Percentiles rank a stretch among this genome's conserved stretches.
phyloP scores from a whole-genome alignment of 2,329 filamentous ascomycete genomes.

The Scedosporium minutisporum region DNA sequence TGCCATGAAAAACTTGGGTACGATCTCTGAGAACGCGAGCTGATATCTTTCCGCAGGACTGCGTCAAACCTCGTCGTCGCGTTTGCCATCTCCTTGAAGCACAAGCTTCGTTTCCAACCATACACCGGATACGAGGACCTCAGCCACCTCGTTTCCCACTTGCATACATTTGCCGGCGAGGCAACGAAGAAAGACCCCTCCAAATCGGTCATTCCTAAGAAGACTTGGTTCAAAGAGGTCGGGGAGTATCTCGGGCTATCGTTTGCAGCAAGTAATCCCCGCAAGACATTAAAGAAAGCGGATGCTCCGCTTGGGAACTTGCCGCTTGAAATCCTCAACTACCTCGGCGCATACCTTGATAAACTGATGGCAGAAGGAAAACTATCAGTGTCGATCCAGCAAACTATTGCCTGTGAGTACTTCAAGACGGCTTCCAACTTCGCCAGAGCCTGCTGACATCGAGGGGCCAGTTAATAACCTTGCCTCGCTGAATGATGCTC shows the following conservation, averaged over 20 bases:
- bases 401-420: constrained; percentile 39
- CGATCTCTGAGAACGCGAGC: constrained; percentile 9
- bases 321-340: constrained; percentile 70
- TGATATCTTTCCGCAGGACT: constrained; percentile 27
- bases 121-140: constrained; percentile 69
- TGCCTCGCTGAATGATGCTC: constrained; percentile 57
- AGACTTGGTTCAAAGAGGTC: constrained; percentile 49
- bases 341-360: constrained; percentile 59
- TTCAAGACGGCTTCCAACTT: constrained; percentile 1
- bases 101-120: constrained; percentile 74
- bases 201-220: constrained; percentile 24
- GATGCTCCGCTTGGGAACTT: constrained; percentile 68
- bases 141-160: constrained; percentile 57
- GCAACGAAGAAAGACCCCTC: constrained; percentile 31
- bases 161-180: constrained; percentile 62
- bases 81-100: constrained; percentile 67
- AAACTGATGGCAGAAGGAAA: constrained; percentile 45
- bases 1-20: neutral
- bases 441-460: neutral
- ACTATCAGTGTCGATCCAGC: constrained; percentile 46
- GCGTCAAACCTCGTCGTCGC: constrained; percentile 70
- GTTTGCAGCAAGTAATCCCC: constrained; percentile 68
- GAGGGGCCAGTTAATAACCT: constrained; percentile 40
- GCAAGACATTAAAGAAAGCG: constrained; percentile 65
- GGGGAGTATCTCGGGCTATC: constrained; percentile 69